A percentile compares a stretch with the other conserved stretches of the same genome.
Conservation (phyloP, 2,329 filamentous ascomycete species). For the Epichloe festucae region DNA sequence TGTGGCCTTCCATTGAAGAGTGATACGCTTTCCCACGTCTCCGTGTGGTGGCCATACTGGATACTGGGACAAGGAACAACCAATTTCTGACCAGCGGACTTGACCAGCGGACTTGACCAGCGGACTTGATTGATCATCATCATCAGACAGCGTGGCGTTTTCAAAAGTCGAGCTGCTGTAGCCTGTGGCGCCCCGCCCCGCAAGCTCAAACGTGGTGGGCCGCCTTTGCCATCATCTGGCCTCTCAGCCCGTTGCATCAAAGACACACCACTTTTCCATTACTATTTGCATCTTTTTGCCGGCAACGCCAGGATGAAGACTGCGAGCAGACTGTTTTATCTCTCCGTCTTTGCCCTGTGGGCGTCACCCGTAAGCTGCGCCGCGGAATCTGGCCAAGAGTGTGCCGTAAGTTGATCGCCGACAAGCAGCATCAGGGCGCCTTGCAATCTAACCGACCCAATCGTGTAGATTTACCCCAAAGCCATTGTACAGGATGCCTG, state of each 20-base stretch:
- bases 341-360: constrained; percentile 44
- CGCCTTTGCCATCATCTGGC: not conserved
- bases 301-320: constrained; percentile 31
- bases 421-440: not conserved
- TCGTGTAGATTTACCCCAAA: constrained; percentile 64
- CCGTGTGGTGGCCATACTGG: no score
- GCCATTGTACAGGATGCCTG: constrained; percentile 90
- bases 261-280: no score
- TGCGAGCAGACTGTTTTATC: constrained; percentile 40
- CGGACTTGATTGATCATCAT: constrained; percentile 3
- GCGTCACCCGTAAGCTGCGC: constrained; percentile 32
- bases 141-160: constrained; percentile 14
- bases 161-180: not conserved
- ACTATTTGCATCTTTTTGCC: not conserved
- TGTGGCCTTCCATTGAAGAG: not conserved
- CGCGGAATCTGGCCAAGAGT: constrained; percentile 30
- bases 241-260: not conserved
- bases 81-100: not conserved
- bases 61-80: not conserved
- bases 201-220: not conserved
- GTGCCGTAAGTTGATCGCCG: constrained; percentile 32
- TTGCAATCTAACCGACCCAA: constrained; percentile 2
- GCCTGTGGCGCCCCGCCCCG: not conserved
- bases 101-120: not conserved
- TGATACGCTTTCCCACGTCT: no score